These are phyloP conservation scores for Mucor circinelloides DNA, from an alignment of 371 early-diverging fungal species.

Conservation along the genomic window DNA sequence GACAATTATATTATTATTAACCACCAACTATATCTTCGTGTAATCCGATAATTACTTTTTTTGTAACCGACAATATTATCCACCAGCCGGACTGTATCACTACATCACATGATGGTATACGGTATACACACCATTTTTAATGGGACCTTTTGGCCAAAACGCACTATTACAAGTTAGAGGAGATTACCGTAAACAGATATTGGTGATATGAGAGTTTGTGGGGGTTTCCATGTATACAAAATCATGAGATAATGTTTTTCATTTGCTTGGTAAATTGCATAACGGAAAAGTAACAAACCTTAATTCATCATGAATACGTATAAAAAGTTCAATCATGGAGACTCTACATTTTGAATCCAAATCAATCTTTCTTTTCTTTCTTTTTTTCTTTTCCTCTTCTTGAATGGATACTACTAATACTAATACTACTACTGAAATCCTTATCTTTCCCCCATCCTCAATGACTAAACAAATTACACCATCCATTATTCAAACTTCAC, in stretches of 20 bases:
- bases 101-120: neutral
- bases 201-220: neutral
- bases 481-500: neutral
- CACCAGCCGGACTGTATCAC: too few relatives aligned
- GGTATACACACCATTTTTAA: neutral
- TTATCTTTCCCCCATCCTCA: neutral
- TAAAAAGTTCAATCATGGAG: neutral
- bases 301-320: conserved; percentile 1
- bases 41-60: too few relatives aligned
- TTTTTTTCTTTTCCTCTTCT: neutral
- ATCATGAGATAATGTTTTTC: conserved; percentile 5
- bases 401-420: neutral
- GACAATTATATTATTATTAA: too few relatives aligned
- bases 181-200: neutral
- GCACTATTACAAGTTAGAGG: neutral
- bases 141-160: neutral
- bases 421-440: neutral
- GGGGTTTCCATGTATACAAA: neutral
- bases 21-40: too few relatives aligned
- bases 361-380: neutral
- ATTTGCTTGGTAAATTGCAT: neutral
- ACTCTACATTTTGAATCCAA: neutral
- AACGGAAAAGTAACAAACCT: conserved; percentile 12
- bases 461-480: neutral
- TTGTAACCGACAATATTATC: too few relatives aligned